Base-by-base conservation (phyloP, 768 basidiomycete species). In the Gloeostereum incarnatum region DNA sequence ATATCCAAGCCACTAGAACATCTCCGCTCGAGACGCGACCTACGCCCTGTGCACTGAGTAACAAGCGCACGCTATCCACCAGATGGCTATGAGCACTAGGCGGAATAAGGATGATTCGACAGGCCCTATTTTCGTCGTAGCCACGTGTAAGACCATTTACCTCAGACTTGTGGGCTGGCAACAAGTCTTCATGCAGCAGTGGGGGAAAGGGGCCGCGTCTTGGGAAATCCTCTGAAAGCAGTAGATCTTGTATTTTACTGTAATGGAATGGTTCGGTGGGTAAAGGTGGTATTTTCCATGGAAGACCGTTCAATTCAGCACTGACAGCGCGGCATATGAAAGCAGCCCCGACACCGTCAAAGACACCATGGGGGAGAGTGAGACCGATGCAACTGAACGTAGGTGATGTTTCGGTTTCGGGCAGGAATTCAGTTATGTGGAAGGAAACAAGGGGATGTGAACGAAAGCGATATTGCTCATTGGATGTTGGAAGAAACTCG, bases 341-440 rank as follows among this genome's bases (percentile, higher is more conserved):
- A 7, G 61, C 51, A 10, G 62, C 63, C 14, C 65, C 66, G 19
- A 59, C 49, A 20, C 60, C 68, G 38, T 68, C 66, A 34, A 68
- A 64, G 5, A 68, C 43, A 1, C 65, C 66, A 48, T 66, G 66
- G 13, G 57, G 61, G 18, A 60, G 54, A 13, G 65, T 51, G 43
- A 69, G 62, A 2, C 68, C 66, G 30, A 69, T 60, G 24, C 61
- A 62, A 3, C 60, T 62, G 38, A 66, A 58, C 7, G 54, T 38
- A 3, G 46, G 43, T 3, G 50, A 48, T n/a, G 55, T 49, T 1
- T 43, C 47, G 5, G 44, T 32, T 7, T 53, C 49, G 3, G 61
- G 46, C 4, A 63, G 65, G 43, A 68, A 64, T 35, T 61, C 55
- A 6, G 60, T 61, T n/a, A 69, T 27, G 31, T 68, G 65, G 65